These are phyloP conservation scores for Rhizoclosmatium globosum DNA, from an alignment of 192 early-diverging fungal genomes.

Conservation along the genomic window DNA sequence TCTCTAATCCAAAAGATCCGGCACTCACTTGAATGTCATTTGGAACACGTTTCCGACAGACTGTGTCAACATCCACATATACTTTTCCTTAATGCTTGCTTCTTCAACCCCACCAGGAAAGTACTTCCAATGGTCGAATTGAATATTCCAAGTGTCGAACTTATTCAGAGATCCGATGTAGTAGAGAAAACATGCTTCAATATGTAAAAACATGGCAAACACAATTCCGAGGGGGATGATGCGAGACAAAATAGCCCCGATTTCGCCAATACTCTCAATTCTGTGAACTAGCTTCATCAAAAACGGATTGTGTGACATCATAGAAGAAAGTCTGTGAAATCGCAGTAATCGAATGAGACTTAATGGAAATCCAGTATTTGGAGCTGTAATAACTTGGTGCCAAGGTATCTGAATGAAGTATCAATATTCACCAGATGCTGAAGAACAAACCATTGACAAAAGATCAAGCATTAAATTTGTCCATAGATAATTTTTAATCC, in stretches of 20 bases:
- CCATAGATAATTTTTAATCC: constrained; percentile 2
- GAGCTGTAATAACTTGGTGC: constrained; percentile 26
- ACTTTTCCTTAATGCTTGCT: constrained; percentile 37
- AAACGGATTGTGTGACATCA: constrained; percentile 38
- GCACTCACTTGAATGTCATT: constrained; percentile 41
- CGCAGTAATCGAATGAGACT: constrained; percentile 40
- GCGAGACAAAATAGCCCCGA: constrained; percentile 23
- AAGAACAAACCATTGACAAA: constrained; percentile 14
- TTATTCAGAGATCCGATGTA: constrained; percentile 19
- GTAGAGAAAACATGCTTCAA: constrained; percentile 30
- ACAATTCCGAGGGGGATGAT: constrained; percentile 4
- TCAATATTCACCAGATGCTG: not conserved
- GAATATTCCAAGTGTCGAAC: not conserved
- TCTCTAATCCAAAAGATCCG: not conserved
- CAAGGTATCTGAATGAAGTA: constrained; percentile 34
- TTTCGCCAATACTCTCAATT: constrained; percentile 10
- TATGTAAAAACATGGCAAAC: constrained; percentile 31
- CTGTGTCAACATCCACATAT: constrained; percentile 37
- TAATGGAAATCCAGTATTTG: constrained; percentile 21
- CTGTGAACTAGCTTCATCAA: not conserved
- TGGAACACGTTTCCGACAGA: constrained; percentile 37
- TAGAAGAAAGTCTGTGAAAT: constrained; percentile 16
- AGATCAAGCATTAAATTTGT: constrained; percentile 30
- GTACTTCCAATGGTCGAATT: constrained; percentile 31
- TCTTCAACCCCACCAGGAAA: constrained; percentile 7